Conservation (phyloP, 352 stramenopile species). For the Pythium graminicola region DNA sequence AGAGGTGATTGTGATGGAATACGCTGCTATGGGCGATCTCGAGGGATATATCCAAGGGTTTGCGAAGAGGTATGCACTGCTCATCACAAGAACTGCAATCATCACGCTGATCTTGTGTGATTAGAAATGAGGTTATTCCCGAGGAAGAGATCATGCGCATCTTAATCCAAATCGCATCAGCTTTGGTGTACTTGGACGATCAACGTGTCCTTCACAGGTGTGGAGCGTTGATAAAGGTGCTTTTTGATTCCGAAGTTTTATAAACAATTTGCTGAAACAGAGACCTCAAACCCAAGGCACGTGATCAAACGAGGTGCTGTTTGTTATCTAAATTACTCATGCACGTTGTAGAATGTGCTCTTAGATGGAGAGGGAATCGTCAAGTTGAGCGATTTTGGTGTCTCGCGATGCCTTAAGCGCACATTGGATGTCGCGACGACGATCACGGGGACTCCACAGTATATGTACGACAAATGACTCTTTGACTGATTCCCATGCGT, state of each 20-base stretch:
- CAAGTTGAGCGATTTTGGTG: slow-evolving; percentile 73
- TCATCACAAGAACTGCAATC: not conserved
- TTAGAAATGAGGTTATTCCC: slow-evolving; percentile 16
- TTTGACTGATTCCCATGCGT: no score
- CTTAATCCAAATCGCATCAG: slow-evolving; percentile 56
- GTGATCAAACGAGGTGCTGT: not conserved
- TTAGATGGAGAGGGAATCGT: slow-evolving; percentile 46
- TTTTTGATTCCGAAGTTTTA: no score
- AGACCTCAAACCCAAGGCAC: slow-evolving; percentile 53
- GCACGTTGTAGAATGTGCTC: slow-evolving; percentile 40
- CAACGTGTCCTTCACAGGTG: slow-evolving; percentile 61
- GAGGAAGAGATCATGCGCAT: slow-evolving; percentile 58
- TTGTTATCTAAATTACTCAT: no score
- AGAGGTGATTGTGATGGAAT: slow-evolving; percentile 71
- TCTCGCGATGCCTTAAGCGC: slow-evolving; percentile 36
- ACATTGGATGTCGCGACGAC: slow-evolving; percentile 47
- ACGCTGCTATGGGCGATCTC: slow-evolving; percentile 54
- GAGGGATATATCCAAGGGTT: slow-evolving; percentile 31
- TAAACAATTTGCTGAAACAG: no score
- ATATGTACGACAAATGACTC: slow-evolving; percentile 67
- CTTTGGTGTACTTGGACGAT: slow-evolving; percentile 54
- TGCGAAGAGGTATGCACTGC: slow-evolving; percentile 14
- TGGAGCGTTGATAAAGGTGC: no score
- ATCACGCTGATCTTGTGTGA: slow-evolving; percentile 3
- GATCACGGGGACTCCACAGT: slow-evolving; percentile 62